Evolutionary conservation across 306 rosid genomes (phyloP), one percentile per base, ranked within the genome.

Genomic region (Betula pendula): DNA sequence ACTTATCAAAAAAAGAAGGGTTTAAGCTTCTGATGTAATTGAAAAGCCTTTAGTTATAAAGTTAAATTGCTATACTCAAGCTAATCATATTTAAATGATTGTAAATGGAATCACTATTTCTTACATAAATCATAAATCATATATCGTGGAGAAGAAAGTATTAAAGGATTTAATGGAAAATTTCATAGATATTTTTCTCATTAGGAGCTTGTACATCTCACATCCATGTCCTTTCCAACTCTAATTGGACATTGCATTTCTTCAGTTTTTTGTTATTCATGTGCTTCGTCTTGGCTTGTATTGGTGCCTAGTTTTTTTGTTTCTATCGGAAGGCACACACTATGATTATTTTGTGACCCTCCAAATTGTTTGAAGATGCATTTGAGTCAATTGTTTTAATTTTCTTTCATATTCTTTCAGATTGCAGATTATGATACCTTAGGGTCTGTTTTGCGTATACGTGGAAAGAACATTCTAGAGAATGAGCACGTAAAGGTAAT

Each of bases 401-500:
- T 25, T 51, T 58, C 58, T 47, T 13, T 68, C 31, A 12, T 6
- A 71, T 83, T 68, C 58, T n/a, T 68, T 69, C 70, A 95, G 99
- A 81, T 90, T 85, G 89, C 92, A 68, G 99, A 95, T 85, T 95
- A 92, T 87, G 99, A 95, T 77, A 89, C 91, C 75, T 90, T 88
- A 65, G 97, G 97, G 31, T 75, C 89, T 70, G 31, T 95, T 74
- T 86, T 95, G 79, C 97, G 97, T 48, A 69, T 95, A 69, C 97
- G 99, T 16, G 99, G 99, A 51, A 95, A 86, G 85, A 95, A 95
- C 76, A 81, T 89, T 66, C 45, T 91, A 27, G 97, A 90, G 89
- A 95, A 95, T 77, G 97, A 95, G 70, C 35, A 92, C 80, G 99
- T 95, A 51, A 95, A 95, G 99, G 99, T 91, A 86, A 77, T 38